Evolutionary conservation across 2,329 filamentous ascomycete species (phyloP), one percentile per base, ranked within the genome.

Genomic region (Emergomyces orientalis): DNA sequence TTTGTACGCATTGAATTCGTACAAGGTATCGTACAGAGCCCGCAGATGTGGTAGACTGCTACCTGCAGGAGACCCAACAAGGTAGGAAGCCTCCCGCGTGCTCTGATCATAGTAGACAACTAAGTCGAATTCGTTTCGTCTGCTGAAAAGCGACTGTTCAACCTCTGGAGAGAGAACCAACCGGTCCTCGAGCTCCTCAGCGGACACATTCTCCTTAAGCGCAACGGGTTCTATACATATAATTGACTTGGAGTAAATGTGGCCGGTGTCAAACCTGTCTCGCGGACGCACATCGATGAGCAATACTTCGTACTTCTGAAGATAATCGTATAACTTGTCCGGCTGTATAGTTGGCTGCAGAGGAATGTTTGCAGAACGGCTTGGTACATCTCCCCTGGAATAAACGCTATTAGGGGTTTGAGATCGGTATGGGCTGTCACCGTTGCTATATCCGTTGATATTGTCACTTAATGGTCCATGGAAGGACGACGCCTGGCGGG

Each of bases 221-320:
- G 88, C 83, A 54, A 95, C 84, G 30, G 92, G 91, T 70, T 99
- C 94, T 64, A 99, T 84, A 74, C 94, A 99, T 54, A 99, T 90
- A 47, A 91, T 89, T 6, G 85, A 87, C 62, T 87, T 87, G 6
- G 89, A 86, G 78, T 89, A 88, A 66, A 99, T 91, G 72, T 99
- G 94, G 0, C 94, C 94, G 57, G 88, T 82, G 68, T 97, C 91
- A 71, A 90, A 99, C 9, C 89, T 84, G 61, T 89, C 85, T 32
- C 94, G 86, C 62, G 84, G 80, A 47, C 94, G 87, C 51, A 97
- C 86, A 74, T 99, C 94, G 67, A 99, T 91, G 30, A 97, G 74
- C 14, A 99, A 78, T 30, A 97, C 81, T 65, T 76, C 86, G 76
- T 77, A 91, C 64, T 71, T 82, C 67, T 70, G 79, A 73, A 96